A percentile compares a stretch with the other conserved stretches of the same genome.
phyloP scores from a whole-genome alignment of 2,329 filamentous ascomycete genomes.

The Penicillium freii region DNA sequence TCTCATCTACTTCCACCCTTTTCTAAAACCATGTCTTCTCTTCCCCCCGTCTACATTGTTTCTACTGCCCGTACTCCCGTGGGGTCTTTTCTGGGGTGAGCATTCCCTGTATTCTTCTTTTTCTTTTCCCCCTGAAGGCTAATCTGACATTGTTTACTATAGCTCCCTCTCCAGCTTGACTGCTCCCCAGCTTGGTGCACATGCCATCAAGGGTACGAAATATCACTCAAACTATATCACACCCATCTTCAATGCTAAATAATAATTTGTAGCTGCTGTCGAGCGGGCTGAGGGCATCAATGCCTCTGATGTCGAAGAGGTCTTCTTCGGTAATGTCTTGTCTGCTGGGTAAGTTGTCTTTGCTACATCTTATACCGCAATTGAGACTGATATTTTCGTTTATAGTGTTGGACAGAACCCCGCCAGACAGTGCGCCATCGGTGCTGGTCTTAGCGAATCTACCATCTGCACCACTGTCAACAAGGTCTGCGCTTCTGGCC shows the following conservation, averaged over 20 bases:
- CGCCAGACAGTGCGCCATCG: slow-evolving; percentile 87
- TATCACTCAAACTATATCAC: neutral
- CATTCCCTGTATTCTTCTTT: slow-evolving; percentile 15
- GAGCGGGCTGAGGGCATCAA: slow-evolving; percentile 84
- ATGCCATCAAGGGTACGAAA: slow-evolving; percentile 81
- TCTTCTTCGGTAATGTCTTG: slow-evolving; percentile 97
- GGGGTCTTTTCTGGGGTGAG: slow-evolving; percentile 90
- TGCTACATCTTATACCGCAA: neutral
- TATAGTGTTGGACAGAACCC: slow-evolving; percentile 89
- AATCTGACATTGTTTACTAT: slow-evolving; percentile 20
- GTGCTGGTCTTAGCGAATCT: slow-evolving; percentile 76
- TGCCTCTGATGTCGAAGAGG: slow-evolving; percentile 86
- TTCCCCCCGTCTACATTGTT: slow-evolving; percentile 92
- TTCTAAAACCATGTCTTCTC: slow-evolving; percentile 62
- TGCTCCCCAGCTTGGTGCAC: slow-evolving; percentile 81
- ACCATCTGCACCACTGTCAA: slow-evolving; percentile 91
- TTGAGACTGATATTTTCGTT: slow-evolving; percentile 13
- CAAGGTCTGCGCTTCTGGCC: slow-evolving; percentile 95
- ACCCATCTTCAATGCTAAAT: slow-evolving; percentile 14
- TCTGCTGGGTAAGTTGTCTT: slow-evolving; percentile 73
- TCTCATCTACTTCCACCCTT: neutral
- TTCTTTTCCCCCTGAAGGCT: neutral
- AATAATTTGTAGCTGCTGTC: slow-evolving; percentile 61
- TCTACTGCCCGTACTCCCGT: slow-evolving; percentile 86
- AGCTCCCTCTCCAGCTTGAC: slow-evolving; percentile 86